phyloP scores from a whole-genome alignment of 2,329 filamentous ascomycete species.

The Fusarium subglutinans region DNA sequence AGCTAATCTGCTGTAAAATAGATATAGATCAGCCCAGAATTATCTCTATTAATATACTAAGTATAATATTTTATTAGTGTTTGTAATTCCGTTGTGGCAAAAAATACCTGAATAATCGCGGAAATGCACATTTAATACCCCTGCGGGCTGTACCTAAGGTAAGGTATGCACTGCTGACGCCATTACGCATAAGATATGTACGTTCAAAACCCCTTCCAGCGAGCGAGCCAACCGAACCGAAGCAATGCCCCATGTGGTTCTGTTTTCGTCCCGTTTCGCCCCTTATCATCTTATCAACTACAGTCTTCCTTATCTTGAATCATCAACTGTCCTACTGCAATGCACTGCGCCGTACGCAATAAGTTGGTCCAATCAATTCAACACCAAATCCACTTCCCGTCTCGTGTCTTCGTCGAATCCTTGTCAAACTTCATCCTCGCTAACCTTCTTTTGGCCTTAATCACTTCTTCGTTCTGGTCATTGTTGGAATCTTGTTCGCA shows the following conservation, averaged over 20 bases:
- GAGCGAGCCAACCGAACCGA: slow-evolving; percentile 1
- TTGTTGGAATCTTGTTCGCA: slow-evolving; percentile 16
- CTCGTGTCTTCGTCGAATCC: slow-evolving; percentile 34
- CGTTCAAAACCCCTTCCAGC: neutral
- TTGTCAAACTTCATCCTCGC: slow-evolving; percentile 18
- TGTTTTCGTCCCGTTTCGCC: neutral
- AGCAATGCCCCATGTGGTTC: neutral
- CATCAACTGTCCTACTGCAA: slow-evolving; percentile 2
- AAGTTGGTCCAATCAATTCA: slow-evolving; percentile 32
- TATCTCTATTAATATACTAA: too few species aligned
- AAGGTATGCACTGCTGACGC: slow-evolving; percentile 23
- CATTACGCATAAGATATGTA: neutral
- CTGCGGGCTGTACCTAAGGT: neutral
- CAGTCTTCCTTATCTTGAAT: slow-evolving; percentile 16
- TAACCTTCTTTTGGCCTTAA: slow-evolving; percentile 30
- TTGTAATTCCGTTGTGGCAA: too few species aligned
- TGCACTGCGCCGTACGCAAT: slow-evolving; percentile 6
- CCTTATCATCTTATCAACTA: slow-evolving; percentile 16
- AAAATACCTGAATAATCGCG: too few species aligned
- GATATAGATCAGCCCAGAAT: too few species aligned
- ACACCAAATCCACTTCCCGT: slow-evolving; percentile 21
- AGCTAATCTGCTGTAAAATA: too few species aligned
- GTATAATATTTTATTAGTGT: too few species aligned
- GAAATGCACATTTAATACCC: too few species aligned
- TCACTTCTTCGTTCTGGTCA: neutral